A percentile compares a stretch with the other conserved stretches of the same genome.
Evolutionary conservation across 2,329 filamentous ascomycete genomes (phyloP).

Genomic region (Trichoderma sp.): DNA sequence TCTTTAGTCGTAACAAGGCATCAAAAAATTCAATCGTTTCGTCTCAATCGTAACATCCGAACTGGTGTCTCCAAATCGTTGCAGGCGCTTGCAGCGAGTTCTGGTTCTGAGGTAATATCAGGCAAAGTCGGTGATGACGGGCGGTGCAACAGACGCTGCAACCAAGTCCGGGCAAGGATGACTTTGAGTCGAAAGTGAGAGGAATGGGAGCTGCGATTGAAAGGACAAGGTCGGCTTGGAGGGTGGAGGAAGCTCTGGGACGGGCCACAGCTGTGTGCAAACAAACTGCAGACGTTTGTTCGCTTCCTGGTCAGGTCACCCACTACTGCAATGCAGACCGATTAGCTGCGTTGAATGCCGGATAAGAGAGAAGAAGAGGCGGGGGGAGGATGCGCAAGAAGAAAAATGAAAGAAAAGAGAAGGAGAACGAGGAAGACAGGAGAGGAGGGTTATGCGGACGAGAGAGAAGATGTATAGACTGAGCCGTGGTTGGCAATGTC

Average conservation of each 20-base stretch:
- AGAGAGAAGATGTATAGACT: conserved; percentile 4
- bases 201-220: conserved; percentile 9
- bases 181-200: conserved; percentile 17
- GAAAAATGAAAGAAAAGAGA: neutral
- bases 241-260: conserved; percentile 18
- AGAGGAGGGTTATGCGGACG: neutral
- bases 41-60: conserved; percentile 27
- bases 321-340: conserved; percentile 35
- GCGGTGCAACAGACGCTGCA: conserved; percentile 16
- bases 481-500: conserved; percentile 5
- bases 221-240: conserved; percentile 4
- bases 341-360: conserved; percentile 33
- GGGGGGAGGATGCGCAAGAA: neutral
- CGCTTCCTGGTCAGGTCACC: conserved; percentile 25
- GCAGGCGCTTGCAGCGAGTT: neutral
- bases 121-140: conserved; percentile 10
- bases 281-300: conserved; percentile 25
- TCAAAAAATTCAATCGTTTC: conserved; percentile 27
- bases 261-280: conserved; percentile 24
- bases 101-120: conserved; percentile 9
- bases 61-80: neutral
- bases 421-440: neutral
- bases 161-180: neutral
- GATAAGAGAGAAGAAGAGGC: conserved; percentile 15
- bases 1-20: conserved; percentile 32